Base-by-base conservation (phyloP, 2,329 filamentous ascomycete genomes). In the Fusarium mundagurra region DNA sequence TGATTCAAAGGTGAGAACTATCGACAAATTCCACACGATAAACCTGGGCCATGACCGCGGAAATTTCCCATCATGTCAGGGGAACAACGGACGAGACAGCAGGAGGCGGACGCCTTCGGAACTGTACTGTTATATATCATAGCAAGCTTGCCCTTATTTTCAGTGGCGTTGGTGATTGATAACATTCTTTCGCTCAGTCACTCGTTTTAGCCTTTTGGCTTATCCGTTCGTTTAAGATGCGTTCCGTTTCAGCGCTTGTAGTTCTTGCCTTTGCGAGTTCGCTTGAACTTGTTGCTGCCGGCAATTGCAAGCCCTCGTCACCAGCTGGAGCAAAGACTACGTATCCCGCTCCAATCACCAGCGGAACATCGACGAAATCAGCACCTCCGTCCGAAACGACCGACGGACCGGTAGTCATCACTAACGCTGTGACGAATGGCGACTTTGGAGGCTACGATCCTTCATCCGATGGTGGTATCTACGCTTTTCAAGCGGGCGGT, bases 361-460 rank as follows among this genome's bases (percentile, higher is more conserved):
- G 31, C 12, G 47, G 59, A 24, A 70, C 64, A 11, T 17, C 51
- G 18, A 68, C 71, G 3, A 34, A 38, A 29, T 61, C 63, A 4
- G n/a, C 27, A 12, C 34, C 60, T 20, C 14, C 47, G 1, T 55
- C 67, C 3, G 55, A 55, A 24, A 76, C 73, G 1, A 77, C 75
- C 17, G n/a, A 36, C 3, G 57, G 31, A 4, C 62, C 73, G 1
- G 18, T 65, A 1, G 13, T 73, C 8, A 64, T 70, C 6, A 71
- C 61, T 5, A 77, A 77, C 31, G 47, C 41, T 13, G 39, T 77
- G 24, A 65, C 54, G 2, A 76, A 76, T 24, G 76, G 76, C 24
- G 73, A 73, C 59, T 77, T 76, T 64, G 72, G 61, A 41, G 72
- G 68, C 13, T 75, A 76, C 14, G 65, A 77, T 22, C 73, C 75